phyloP scores from a whole-genome alignment of 2,329 filamentous ascomycete species.

The Reticulascus tulasneorum region DNA sequence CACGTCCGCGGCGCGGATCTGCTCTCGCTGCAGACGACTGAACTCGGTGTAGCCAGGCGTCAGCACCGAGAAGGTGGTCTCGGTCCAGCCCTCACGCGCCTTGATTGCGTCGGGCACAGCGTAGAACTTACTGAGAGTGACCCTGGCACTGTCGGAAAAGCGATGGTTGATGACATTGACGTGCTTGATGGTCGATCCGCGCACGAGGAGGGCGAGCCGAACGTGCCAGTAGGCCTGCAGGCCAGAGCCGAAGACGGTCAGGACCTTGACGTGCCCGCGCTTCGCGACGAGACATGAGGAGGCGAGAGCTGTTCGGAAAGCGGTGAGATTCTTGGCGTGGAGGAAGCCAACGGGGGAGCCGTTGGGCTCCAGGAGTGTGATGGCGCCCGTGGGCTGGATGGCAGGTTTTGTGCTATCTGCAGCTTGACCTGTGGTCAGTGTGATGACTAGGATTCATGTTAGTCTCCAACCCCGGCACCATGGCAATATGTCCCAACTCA shows the following conservation, averaged over 20 bases:
- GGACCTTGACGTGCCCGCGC: conserved; percentile 66
- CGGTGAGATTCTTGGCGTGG: conserved; percentile 70
- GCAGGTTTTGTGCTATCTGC: conserved; percentile 23
- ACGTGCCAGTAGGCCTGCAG: conserved; percentile 95
- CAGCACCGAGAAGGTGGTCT: conserved; percentile 63
- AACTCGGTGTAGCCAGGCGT: conserved; percentile 70
- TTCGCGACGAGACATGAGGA: conserved; percentile 62
- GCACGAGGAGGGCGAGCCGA: conserved; percentile 74
- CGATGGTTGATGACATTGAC: conserved; percentile 80
- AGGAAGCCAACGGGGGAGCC: conserved; percentile 65
- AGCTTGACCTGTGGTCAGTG: conserved; percentile 44
- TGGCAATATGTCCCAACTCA: too few species aligned
- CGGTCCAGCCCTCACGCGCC: conserved; percentile 56
- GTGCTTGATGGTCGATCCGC: conserved; percentile 65
- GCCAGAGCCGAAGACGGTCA: conserved; percentile 84
- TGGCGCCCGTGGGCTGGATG: conserved; percentile 57
- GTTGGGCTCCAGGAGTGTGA: conserved; percentile 63
- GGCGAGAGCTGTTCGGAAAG: conserved; percentile 73
- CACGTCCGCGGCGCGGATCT: conserved; percentile 69
- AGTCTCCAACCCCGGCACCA: too few species aligned
- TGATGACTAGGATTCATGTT: conserved; percentile 54
- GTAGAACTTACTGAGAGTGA: conserved; percentile 46
- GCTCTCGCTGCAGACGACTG: conserved; percentile 61
- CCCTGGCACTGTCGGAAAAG: conserved; percentile 55
- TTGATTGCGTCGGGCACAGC: conserved; percentile 39